phyloP scores from a whole-genome alignment of 139 green algal species.

The Astrephomene gubernaculifera region DNA sequence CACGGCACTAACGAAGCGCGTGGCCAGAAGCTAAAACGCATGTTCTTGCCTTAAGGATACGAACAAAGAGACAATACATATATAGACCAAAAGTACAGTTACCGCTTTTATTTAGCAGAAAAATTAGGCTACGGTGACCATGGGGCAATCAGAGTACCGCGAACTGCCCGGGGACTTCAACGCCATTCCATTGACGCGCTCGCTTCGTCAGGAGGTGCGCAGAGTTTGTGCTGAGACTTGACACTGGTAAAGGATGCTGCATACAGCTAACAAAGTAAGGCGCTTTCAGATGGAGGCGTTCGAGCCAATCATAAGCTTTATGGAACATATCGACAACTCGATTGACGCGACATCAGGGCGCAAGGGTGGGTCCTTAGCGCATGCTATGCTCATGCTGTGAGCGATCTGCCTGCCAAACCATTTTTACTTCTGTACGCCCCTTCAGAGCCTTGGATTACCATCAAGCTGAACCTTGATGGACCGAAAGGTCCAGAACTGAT shows the following conservation, averaged over 20 bases:
- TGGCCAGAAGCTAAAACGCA: too few relatives aligned
- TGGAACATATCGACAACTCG: constrained; percentile 27
- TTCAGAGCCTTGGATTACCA: neutral
- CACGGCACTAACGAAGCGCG: too few relatives aligned
- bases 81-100: too few relatives aligned
- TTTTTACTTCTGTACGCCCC: neutral
- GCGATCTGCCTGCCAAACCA: neutral
- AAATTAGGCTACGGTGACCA: too few relatives aligned
- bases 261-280: neutral
- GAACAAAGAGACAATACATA: too few relatives aligned
- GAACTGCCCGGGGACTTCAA: neutral
- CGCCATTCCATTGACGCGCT: neutral
- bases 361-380: neutral
- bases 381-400: neutral
- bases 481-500: neutral
- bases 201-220: constrained; percentile 13
- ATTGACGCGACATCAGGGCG: neutral
- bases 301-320: neutral
- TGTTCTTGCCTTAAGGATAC: too few relatives aligned
- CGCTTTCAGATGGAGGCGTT: neutral
- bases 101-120: too few relatives aligned
- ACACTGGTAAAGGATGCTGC: neutral
- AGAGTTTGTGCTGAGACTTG: neutral
- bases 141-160: neutral
- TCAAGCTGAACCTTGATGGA: neutral